Evolutionary conservation across 2,329 filamentous ascomycete genomes (phyloP), one percentile per base, ranked within the genome.

Genomic region (Macroventuria anomochaeta): DNA sequence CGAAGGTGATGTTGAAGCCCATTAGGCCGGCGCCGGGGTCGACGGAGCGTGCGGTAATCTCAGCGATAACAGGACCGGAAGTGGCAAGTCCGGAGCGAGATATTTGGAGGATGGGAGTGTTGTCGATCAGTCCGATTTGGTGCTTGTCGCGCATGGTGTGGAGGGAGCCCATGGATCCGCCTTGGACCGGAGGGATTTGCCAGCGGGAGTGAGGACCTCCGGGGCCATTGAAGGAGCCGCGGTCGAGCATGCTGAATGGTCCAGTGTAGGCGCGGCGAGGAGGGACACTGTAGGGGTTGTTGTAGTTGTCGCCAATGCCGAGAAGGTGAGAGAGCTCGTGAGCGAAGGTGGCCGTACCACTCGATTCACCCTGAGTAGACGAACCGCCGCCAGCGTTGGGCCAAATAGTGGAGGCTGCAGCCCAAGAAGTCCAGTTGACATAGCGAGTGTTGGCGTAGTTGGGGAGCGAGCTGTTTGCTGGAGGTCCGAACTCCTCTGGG

Each of bases 141-240:
- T 78, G 69, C 70, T 83, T 83, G 65, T 84, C 81, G 1, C 80
- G 76, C 68, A 83, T 76, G 0, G 81, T 82, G 64, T 83, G 81
- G 2, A 80, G 72, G 0, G 80, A 82, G 2, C 81, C 81, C 66
- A 83, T 75, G 5, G 79, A 77, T 2, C 73, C 75, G 13, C 81
- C 81, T 46, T 80, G 74, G 0, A 80, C 69, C 1, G 80, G 75
- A 0, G 81, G 81, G 7, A 83, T 79, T 57, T 82, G 77, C 78
- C 80, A 83, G 1, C 81, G 76, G 0, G 77, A 79, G 57, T 83
- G 81, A 10, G 81, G 81, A 0, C 81, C 81, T 0, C 81, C 81
- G 0, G 81, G 81, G 0, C 81, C 81, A 49, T 82, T 81, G 71
- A 83, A 83, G 3, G 75, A 78, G 3, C 81, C 81, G 0, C 81